Evolutionary conservation across 2,329 filamentous ascomycete species (phyloP).

Genomic region (Ophiostoma tasmaniense): DNA sequence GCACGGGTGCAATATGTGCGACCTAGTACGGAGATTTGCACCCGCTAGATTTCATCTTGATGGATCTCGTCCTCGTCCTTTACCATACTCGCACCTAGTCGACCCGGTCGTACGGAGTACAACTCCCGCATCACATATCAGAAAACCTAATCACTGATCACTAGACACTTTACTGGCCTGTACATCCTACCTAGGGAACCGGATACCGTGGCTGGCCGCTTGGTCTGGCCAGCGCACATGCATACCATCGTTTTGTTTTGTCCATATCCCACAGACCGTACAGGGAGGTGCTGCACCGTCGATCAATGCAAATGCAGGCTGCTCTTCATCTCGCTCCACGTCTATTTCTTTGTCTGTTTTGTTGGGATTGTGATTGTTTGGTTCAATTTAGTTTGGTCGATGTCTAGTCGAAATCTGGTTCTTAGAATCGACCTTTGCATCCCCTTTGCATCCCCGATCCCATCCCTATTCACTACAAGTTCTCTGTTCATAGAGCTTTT

Average conservation of each 20-base stretch:
- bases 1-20: not conserved
- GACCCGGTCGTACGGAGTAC: not conserved
- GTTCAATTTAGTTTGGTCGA: not conserved
- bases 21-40: not conserved
- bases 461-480: too few species aligned
- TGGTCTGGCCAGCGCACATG: not conserved
- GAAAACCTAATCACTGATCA: not conserved
- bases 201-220: not conserved
- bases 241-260: not conserved
- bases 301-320: slow-evolving; percentile 4
- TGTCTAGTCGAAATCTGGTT: not conserved
- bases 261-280: slow-evolving; percentile 3
- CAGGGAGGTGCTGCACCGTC: slow-evolving; percentile 10
- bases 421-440: not conserved
- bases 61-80: not conserved
- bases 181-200: not conserved
- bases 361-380: not conserved
- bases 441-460: not conserved
- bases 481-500: too few species aligned
- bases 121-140: not conserved
- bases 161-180: not conserved
- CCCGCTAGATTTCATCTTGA: not conserved
- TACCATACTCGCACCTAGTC: not conserved
- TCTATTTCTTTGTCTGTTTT: not conserved
- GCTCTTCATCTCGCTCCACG: not conserved